phyloP scores from a whole-genome alignment of 1,139 yeast genomes.

The Scheffersomyces illinoinensis region DNA sequence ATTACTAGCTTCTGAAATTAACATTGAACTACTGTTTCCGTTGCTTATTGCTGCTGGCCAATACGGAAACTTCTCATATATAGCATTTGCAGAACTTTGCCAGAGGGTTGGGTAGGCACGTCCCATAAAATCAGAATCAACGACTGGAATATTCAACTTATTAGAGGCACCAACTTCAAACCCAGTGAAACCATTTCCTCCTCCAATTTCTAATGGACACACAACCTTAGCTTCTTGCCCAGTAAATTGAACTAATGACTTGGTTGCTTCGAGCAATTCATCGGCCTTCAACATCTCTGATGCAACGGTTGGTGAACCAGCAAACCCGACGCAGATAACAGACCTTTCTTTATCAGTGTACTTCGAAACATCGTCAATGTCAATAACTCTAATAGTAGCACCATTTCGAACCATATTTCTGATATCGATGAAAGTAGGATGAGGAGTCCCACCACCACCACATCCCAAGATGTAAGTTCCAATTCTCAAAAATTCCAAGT shows the following conservation, averaged over 20 bases:
- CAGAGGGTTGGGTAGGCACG: slow-evolving; percentile 46
- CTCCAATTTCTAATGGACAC: slow-evolving; percentile 43
- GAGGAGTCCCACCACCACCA: slow-evolving; percentile 55
- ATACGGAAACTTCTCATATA: slow-evolving; percentile 16
- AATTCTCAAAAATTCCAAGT: slow-evolving; percentile 39
- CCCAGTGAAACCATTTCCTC: slow-evolving; percentile 44
- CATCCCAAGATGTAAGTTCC: slow-evolving; percentile 50
- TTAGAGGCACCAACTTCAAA: slow-evolving; percentile 24
- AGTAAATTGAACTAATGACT: slow-evolving; percentile 25
- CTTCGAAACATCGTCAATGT: slow-evolving; percentile 24
- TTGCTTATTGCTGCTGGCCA: slow-evolving; percentile 31
- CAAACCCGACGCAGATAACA: slow-evolving; percentile 39
- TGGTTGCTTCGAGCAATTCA: slow-evolving; percentile 32
- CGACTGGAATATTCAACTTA: slow-evolving; percentile 29
- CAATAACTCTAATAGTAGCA: slow-evolving; percentile 31
- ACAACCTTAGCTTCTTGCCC: slow-evolving; percentile 25
- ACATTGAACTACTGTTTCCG: slow-evolving; percentile 31
- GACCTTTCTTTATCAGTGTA: slow-evolving; percentile 24
- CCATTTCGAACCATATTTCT: slow-evolving; percentile 34
- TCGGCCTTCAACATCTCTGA: slow-evolving; percentile 41
- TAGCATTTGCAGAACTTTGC: slow-evolving; percentile 36
- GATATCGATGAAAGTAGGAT: slow-evolving; percentile 35
- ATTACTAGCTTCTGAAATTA: slow-evolving; percentile 33
- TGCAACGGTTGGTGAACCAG: slow-evolving; percentile 50
- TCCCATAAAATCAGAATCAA: slow-evolving; percentile 49